Percentiles rank a stretch among this genome's conserved stretches.
Evolutionary conservation across 2,329 filamentous ascomycete species (phyloP).

Genomic region (Gnomoniopsis sp.): DNA sequence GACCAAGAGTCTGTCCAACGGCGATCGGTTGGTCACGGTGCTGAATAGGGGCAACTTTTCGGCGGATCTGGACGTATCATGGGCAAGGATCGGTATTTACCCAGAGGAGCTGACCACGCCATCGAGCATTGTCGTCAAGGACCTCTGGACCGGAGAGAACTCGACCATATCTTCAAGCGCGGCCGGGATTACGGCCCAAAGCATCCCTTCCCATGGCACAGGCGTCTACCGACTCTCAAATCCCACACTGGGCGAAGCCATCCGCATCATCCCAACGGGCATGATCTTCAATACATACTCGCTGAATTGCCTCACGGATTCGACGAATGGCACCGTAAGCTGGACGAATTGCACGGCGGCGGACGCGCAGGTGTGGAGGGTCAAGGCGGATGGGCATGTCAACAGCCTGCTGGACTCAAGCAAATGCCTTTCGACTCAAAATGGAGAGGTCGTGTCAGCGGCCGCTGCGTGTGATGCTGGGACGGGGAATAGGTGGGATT

Average conservation of each 20-base stretch:
- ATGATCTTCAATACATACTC: constrained; percentile 48
- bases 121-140: constrained; percentile 30
- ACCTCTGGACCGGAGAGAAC: constrained; percentile 40
- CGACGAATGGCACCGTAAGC: constrained; percentile 22
- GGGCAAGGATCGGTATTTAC: constrained; percentile 34
- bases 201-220: constrained; percentile 36
- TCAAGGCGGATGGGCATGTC: constrained; percentile 30
- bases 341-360: constrained; percentile 35
- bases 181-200: constrained; percentile 25
- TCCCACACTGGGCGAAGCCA: constrained; percentile 21
- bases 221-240: constrained; percentile 39
- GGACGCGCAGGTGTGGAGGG: constrained; percentile 41
- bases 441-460: constrained; percentile 18
- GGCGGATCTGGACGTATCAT: constrained; percentile 28
- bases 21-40: constrained; percentile 43
- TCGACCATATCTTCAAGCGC: constrained; percentile 20
- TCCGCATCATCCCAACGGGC: constrained; percentile 37
- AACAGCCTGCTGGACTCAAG: constrained; percentile 31
- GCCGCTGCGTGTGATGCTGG: constrained; percentile 17
- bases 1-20: constrained; percentile 42
- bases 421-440: constrained; percentile 29
- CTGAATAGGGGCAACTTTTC: constrained; percentile 37
- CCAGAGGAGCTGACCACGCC: constrained; percentile 23
- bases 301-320: constrained; percentile 37
- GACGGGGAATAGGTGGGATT: constrained; percentile 37